These are phyloP conservation scores for Tetrapisispora namnaoensis DNA, from an alignment of 805 yeast genomes.

Conservation along the genomic window DNA sequence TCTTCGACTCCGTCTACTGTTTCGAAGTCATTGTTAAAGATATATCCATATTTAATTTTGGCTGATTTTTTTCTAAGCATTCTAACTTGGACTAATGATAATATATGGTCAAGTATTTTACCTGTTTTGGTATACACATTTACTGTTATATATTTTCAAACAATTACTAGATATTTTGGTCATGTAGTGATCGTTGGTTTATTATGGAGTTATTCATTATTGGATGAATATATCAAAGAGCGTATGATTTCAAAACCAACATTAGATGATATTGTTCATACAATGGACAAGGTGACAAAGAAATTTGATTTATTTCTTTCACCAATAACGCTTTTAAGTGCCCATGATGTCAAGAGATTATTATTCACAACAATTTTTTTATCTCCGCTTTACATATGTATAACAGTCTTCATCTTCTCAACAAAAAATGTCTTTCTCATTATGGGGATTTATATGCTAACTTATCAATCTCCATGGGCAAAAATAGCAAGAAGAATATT, in stretches of 20 bases:
- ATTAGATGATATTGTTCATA: slow-evolving; percentile 73
- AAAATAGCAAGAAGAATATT: slow-evolving; percentile 72
- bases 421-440: slow-evolving; percentile 59
- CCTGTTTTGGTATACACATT: slow-evolving; percentile 39
- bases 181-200: slow-evolving; percentile 47
- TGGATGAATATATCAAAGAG: slow-evolving; percentile 46
- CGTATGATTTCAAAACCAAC: slow-evolving; percentile 64
- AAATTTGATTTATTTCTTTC: slow-evolving; percentile 68
- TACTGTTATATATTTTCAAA: slow-evolving; percentile 66
- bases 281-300: slow-evolving; percentile 62
- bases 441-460: slow-evolving; percentile 50
- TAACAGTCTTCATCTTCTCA: slow-evolving; percentile 56
- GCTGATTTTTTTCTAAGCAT: slow-evolving; percentile 61
- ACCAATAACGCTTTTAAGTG: slow-evolving; percentile 75
- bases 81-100: slow-evolving; percentile 86
- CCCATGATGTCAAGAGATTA: slow-evolving; percentile 70
- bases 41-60: slow-evolving; percentile 77
- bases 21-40: slow-evolving; percentile 67
- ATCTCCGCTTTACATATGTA: slow-evolving; percentile 72
- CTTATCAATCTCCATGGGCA: slow-evolving; percentile 82
- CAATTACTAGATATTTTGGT: slow-evolving; percentile 70
- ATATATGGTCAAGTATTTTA: slow-evolving; percentile 63
- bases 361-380: slow-evolving; percentile 75
- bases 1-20: slow-evolving; percentile 88
- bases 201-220: slow-evolving; percentile 48